These are phyloP conservation scores for Penicillium flavigenum DNA, from an alignment of 495 filamentous ascomycete genomes.

Conservation along the genomic window DNA sequence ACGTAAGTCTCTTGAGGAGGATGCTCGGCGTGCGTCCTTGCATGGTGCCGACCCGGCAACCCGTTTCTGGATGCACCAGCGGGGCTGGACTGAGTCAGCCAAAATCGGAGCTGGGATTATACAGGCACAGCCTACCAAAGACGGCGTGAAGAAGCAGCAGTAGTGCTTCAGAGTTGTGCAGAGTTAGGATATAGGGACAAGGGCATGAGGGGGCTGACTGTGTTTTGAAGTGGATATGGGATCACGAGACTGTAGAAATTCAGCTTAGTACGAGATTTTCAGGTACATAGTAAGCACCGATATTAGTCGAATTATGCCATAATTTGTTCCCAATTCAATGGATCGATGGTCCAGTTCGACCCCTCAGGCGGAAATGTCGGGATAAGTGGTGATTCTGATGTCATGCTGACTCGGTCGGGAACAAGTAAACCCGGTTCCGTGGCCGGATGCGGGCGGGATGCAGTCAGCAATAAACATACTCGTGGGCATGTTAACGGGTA, in stretches of 20 bases:
- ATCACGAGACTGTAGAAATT: not conserved
- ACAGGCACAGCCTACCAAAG: conserved; percentile 42
- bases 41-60: conserved; percentile 56
- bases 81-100: conserved; percentile 59
- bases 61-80: conserved; percentile 69
- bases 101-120: conserved; percentile 58
- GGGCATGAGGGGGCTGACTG: not conserved
- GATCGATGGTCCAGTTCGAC: not conserved
- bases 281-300: not conserved
- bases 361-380: conserved; percentile 3
- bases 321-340: not conserved
- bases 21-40: conserved; percentile 59
- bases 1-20: conserved; percentile 57
- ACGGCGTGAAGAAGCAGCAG: conserved; percentile 58
- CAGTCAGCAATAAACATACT: not conserved
- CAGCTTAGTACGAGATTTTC: not conserved
- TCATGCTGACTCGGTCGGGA: not conserved
- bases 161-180: conserved; percentile 21
- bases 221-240: not conserved
- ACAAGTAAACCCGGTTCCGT: not conserved
- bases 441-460: not conserved
- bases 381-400: not conserved
- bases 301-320: not conserved
- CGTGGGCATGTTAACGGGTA: not conserved
- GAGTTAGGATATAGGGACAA: not conserved